Evolutionary conservation across 176 grass and related monocot genomes (phyloP).

Genomic region (Bonia amplexicaulis): DNA sequence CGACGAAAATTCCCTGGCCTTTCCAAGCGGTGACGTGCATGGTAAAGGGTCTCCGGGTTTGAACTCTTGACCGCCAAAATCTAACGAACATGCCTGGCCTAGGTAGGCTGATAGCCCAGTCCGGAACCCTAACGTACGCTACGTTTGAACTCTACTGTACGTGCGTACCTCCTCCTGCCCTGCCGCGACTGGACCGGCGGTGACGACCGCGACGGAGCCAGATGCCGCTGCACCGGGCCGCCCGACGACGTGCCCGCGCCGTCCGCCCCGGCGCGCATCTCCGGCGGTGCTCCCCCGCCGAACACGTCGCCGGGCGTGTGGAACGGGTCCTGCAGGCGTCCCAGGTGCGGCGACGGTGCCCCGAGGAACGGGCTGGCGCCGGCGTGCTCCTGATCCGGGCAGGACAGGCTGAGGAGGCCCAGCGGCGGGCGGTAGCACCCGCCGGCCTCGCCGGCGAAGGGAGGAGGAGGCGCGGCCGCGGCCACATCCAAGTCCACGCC

Average conservation of each 20-base stretch:
- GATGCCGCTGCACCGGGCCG: background rate
- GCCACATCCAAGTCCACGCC: background rate
- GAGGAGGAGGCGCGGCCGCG: background rate
- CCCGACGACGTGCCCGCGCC: background rate
- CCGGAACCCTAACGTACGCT: constrained; percentile 27
- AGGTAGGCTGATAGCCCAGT: background rate
- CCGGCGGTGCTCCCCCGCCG: background rate
- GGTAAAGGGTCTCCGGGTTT: constrained; percentile 40
- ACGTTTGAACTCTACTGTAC: background rate
- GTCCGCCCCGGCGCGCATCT: background rate
- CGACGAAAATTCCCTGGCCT: constrained; percentile 37
- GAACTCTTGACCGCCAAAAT: constrained; percentile 40
- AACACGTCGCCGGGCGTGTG: background rate
- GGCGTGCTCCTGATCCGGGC: background rate
- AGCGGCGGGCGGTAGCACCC: background rate
- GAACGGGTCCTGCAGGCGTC: background rate
- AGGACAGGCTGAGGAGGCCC: background rate
- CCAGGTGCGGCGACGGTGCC: background rate
- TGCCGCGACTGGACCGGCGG: constrained; percentile 25
- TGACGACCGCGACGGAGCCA: background rate
- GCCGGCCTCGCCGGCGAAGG: background rate
- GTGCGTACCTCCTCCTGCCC: constrained; percentile 39
- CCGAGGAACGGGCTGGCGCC: background rate
- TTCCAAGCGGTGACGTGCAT: constrained; percentile 23
- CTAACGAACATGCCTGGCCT: background rate